These are phyloP conservation scores for Panaeolus cyanescens DNA, from an alignment of 768 basidiomycete species.

Conservation along the genomic window DNA sequence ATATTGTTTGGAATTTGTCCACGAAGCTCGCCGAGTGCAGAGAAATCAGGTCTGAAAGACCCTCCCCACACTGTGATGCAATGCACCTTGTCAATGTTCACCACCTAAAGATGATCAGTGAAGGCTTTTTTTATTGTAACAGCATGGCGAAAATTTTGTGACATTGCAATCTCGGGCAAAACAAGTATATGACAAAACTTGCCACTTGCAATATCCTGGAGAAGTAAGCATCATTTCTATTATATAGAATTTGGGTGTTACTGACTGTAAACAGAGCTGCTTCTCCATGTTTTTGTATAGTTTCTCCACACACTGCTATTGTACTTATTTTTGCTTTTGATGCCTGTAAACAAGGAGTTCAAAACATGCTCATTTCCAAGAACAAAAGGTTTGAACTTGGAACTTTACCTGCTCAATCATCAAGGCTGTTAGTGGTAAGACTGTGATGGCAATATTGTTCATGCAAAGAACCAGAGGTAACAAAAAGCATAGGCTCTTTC, in stretches of 20 bases:
- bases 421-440: slow-evolving; percentile 20
- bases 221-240: not conserved
- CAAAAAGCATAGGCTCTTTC: slow-evolving; percentile 11
- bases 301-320: slow-evolving; percentile 18
- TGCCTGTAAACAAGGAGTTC: slow-evolving; percentile 5
- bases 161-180: slow-evolving; percentile 19
- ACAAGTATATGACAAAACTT: slow-evolving; percentile 17
- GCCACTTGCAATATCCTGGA: slow-evolving; percentile 11
- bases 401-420: slow-evolving; percentile 21
- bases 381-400: not conserved
- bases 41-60: slow-evolving; percentile 21
- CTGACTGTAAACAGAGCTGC: slow-evolving; percentile 9
- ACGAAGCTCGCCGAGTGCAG: slow-evolving; percentile 17
- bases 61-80: slow-evolving; percentile 26
- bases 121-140: slow-evolving; percentile 13
- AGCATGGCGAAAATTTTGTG: slow-evolving; percentile 9
- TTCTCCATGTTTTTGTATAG: slow-evolving; percentile 2
- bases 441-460: slow-evolving; percentile 13
- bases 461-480: slow-evolving; percentile 11
- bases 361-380: not conserved
- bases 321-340: not conserved
- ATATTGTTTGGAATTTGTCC: slow-evolving; percentile 15
- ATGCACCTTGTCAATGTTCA: slow-evolving; percentile 24
- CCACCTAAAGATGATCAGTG: slow-evolving; percentile 6
- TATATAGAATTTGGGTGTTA: not conserved